Evolutionary conservation across 2,329 filamentous ascomycete genomes (phyloP).

Genomic region (Aspergillus sojae): DNA sequence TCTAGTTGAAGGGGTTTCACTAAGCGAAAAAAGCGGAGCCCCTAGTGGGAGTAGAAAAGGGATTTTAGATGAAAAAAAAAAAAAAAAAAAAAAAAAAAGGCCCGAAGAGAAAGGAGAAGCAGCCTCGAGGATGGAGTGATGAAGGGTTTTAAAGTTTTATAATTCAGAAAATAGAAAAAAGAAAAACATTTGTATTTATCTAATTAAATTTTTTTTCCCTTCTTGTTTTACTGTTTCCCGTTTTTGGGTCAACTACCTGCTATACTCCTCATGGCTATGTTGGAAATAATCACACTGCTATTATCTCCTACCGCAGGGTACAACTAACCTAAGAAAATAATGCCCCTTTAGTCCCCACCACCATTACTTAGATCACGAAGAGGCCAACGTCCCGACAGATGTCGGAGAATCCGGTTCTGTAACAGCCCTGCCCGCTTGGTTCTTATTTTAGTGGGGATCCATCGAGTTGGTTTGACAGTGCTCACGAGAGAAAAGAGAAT

Average conservation of each 20-base stretch:
- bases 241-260: background rate
- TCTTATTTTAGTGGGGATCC: background rate
- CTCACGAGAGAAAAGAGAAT: background rate
- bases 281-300: background rate
- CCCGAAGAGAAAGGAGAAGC: too few relatives aligned
- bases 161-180: too few relatives aligned
- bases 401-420: background rate
- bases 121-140: too few relatives aligned
- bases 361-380: background rate
- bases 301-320: background rate
- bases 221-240: background rate
- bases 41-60: background rate
- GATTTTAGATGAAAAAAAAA: background rate
- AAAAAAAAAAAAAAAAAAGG: too few relatives aligned
- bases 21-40: slow-evolving; percentile 1
- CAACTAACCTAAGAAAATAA: background rate
- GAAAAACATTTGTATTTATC: background rate
- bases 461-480: background rate
- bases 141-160: too few relatives aligned
- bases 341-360: background rate
- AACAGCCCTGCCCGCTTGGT: background rate
- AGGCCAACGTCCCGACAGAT: background rate
- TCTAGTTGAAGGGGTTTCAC: background rate
- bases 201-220: background rate
- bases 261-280: background rate